Evolutionary conservation across 768 basidiomycete species (phyloP).

Genomic region (Mycena venus): DNA sequence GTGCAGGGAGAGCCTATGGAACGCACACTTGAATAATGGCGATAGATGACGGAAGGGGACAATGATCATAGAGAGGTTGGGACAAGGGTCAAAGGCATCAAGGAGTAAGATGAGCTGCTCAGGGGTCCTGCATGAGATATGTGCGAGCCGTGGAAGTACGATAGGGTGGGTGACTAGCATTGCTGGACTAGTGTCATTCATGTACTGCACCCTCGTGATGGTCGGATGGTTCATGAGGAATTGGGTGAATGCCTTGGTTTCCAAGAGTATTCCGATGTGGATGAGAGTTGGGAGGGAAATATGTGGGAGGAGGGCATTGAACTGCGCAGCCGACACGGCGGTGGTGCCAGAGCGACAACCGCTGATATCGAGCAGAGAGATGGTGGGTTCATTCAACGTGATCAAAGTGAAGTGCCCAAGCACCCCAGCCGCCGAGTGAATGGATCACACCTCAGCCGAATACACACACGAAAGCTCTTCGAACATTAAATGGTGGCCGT

Average conservation of each 20-base stretch:
- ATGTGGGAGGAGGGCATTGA: background rate
- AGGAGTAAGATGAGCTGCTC: background rate
- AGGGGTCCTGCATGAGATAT: background rate
- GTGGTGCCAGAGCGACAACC: background rate
- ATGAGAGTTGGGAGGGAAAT: background rate
- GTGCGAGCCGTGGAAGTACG: background rate
- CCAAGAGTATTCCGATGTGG: background rate
- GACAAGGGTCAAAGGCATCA: background rate
- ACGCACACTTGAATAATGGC: background rate
- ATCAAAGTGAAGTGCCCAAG: background rate
- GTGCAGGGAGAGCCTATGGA: background rate
- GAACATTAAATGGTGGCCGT: background rate
- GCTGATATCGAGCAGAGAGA: background rate
- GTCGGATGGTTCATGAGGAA: background rate
- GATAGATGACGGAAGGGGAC: background rate
- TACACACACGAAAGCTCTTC: background rate
- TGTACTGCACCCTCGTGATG: background rate
- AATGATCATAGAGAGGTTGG: background rate
- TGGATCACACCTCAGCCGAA: background rate
- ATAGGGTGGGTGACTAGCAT: background rate
- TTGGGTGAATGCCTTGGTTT: background rate
- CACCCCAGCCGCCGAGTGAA: background rate
- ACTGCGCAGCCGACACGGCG: background rate
- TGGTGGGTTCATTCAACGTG: background rate
- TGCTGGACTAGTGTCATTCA: no score